These are phyloP conservation scores for Venturiaceae sp. DNA, from an alignment of 2,329 filamentous ascomycete species.

Conservation along the genomic window DNA sequence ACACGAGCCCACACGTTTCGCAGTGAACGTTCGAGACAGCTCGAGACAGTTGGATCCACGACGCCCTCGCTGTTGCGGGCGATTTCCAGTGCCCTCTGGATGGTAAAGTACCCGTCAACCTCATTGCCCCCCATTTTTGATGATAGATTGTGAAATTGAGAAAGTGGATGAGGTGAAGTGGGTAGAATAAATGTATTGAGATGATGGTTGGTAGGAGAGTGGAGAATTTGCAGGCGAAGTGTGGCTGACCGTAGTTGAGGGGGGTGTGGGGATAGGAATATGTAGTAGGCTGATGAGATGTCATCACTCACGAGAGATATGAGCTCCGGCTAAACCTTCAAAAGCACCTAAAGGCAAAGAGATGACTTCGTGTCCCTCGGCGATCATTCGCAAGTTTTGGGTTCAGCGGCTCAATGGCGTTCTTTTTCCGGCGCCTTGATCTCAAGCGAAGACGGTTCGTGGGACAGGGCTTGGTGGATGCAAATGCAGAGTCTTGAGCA, in stretches of 20 bases:
- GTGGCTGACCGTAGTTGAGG: not conserved
- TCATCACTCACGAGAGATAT: constrained; percentile 1
- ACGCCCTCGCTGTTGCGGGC: constrained; percentile 65
- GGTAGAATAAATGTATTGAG: not conserved
- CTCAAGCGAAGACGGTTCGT: constrained; percentile 1
- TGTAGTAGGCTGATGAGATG: constrained; percentile 1
- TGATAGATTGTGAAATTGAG: constrained; percentile 17
- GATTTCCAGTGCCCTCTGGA: constrained; percentile 62
- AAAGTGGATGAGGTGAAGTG: not conserved
- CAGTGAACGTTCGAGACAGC: constrained; percentile 52
- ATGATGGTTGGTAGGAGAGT: not conserved
- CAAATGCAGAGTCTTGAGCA: not conserved
- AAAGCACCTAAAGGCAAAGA: not conserved
- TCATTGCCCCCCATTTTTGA: constrained; percentile 15
- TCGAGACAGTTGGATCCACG: constrained; percentile 51
- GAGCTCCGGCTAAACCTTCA: not conserved
- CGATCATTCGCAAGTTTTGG: not conserved
- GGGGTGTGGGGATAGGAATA: not conserved
- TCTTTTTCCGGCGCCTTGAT: not conserved
- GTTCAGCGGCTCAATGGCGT: not conserved
- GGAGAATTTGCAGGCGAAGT: not conserved
- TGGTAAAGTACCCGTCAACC: constrained; percentile 32
- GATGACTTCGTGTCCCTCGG: constrained; percentile 2
- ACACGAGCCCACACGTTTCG: constrained; percentile 59
- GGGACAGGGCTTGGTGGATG: not conserved